Base-by-base conservation (phyloP, 2,329 filamentous ascomycete species). In the Colletotrichum costaricense region DNA sequence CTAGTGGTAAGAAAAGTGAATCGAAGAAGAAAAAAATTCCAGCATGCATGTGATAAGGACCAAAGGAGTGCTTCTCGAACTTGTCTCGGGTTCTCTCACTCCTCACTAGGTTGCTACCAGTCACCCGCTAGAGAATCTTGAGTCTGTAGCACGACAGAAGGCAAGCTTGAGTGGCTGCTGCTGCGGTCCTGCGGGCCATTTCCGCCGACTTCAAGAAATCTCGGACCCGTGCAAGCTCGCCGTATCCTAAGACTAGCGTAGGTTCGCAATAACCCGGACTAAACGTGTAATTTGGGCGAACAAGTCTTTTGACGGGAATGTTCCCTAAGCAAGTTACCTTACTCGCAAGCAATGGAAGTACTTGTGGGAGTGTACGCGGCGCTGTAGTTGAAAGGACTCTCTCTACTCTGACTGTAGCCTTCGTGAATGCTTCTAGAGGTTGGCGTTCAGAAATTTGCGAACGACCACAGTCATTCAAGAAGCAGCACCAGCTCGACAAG, bases 31-130 rank as follows among this genome's bases (percentile, higher is more conserved):
- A 7, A 46, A 64, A 46, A 33, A 38, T 35, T n/a, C 42, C 11
- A 38, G 56, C 26, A 42, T 57, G 67, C 67, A 70, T 73, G 70
- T 73, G 70, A 73, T 16, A 65, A 60, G 49, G 54, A 65, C 33
- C 12, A n/a, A 22, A 55, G 46, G 42, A 49, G 54, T 42, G 28
- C 54, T n/a, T 28, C 35, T 52, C 63, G 24, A 63, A 49, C 52
- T 49, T 19, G 49, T 16, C n/a, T 57, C 56, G 14, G 16, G 16
- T 9, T 24, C n/a, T 52, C 28, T 28, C 42, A 9, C 16, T 30
- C 14, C 52, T 38, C 33, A n/a, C 24, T 55, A 54, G 46, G 16
- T 66, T 49, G 22, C 46, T 54, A 49, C 16, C 42, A 49, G 42
- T 49, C 42, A 49, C 7, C 42, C 42, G 38, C 42, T 56, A 60